Percentiles rank a stretch among this genome's conserved stretches.
Conservation (phyloP, 2,329 filamentous ascomycete genomes). For the Pseudopyrenochaeta lycopersici region DNA sequence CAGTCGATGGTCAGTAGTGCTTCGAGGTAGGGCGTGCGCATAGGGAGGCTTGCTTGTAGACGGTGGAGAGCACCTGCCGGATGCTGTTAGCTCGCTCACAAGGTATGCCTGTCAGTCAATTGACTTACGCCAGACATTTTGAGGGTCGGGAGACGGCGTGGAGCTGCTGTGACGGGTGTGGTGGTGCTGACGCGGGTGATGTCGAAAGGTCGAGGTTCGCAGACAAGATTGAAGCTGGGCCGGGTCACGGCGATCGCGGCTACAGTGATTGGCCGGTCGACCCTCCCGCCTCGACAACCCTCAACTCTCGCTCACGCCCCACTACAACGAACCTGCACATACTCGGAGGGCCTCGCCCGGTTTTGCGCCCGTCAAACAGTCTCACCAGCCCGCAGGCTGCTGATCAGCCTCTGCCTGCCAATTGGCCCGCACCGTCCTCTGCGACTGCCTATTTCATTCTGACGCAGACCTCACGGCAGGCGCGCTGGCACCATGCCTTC, state of each 20-base stretch:
- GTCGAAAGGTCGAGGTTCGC: conserved; percentile 27
- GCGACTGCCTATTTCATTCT: conserved; percentile 1
- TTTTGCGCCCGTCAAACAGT: background rate
- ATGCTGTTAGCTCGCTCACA: conserved; percentile 33
- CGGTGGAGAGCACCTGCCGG: conserved; percentile 58
- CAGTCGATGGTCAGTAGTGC: conserved; percentile 41
- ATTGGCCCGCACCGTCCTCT: conserved; percentile 3
- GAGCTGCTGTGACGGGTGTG: conserved; percentile 32
- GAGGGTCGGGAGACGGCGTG: conserved; percentile 35
- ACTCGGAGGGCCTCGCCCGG: background rate
- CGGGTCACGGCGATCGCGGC: conserved; percentile 31
- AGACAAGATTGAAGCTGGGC: conserved; percentile 30
- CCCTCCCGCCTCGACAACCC: conserved; percentile 10
- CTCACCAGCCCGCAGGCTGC: background rate
- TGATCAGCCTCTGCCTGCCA: background rate
- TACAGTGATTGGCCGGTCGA: conserved; percentile 37
- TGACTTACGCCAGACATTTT: conserved; percentile 69
- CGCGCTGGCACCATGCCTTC: conserved; percentile 37
- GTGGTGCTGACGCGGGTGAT: conserved; percentile 35
- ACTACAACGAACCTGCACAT: conserved; percentile 5
- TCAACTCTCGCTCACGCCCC: conserved; percentile 16
- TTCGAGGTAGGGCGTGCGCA: conserved; percentile 20
- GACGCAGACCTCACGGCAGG: conserved; percentile 7
- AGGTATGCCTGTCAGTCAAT: conserved; percentile 26
- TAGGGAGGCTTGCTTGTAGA: conserved; percentile 61